Percentiles rank a stretch among this genome's conserved stretches.
phyloP scores from a whole-genome alignment of 2,329 filamentous ascomycete species.

The Aspergillaceae sp. region DNA sequence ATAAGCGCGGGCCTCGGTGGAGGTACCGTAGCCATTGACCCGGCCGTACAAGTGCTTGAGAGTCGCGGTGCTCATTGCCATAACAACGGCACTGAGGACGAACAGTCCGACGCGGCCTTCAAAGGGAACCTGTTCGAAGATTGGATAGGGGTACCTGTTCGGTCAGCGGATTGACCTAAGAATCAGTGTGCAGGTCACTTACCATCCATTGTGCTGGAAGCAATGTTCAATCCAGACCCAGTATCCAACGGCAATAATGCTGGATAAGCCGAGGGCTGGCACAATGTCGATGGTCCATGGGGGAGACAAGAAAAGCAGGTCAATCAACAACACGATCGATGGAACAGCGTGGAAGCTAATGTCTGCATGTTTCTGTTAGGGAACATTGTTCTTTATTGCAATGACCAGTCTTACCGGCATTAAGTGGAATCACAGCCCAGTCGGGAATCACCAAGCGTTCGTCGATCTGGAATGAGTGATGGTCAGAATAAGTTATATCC shows the following conservation, averaged over 20 bases:
- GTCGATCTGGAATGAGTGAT: slow-evolving; percentile 28
- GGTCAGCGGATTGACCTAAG: slow-evolving; percentile 1
- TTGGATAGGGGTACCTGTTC: slow-evolving; percentile 72
- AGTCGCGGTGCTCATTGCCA: slow-evolving; percentile 60
- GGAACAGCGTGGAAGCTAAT: slow-evolving; percentile 46
- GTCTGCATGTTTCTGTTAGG: slow-evolving; percentile 20
- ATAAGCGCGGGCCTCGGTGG: slow-evolving; percentile 13
- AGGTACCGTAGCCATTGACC: slow-evolving; percentile 30
- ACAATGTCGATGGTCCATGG: slow-evolving; percentile 51
- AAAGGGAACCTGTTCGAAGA: slow-evolving; percentile 62
- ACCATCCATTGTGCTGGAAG: slow-evolving; percentile 52
- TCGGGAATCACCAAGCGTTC: slow-evolving; percentile 44
- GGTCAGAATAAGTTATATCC: neutral
- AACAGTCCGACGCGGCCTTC: slow-evolving; percentile 62
- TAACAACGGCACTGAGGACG: slow-evolving; percentile 57
- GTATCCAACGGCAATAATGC: slow-evolving; percentile 48
- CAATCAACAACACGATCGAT: slow-evolving; percentile 44
- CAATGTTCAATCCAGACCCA: slow-evolving; percentile 59
- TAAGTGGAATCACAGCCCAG: slow-evolving; percentile 27
- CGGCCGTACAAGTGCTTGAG: slow-evolving; percentile 63
- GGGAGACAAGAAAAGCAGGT: slow-evolving; percentile 51
- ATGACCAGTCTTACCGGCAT: slow-evolving; percentile 24
- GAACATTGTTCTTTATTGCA: neutral
- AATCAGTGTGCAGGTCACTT: slow-evolving; percentile 20
- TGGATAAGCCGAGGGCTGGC: slow-evolving; percentile 43